Base-by-base conservation (phyloP, 805 yeast species). In the Spathaspora gorwiae region DNA sequence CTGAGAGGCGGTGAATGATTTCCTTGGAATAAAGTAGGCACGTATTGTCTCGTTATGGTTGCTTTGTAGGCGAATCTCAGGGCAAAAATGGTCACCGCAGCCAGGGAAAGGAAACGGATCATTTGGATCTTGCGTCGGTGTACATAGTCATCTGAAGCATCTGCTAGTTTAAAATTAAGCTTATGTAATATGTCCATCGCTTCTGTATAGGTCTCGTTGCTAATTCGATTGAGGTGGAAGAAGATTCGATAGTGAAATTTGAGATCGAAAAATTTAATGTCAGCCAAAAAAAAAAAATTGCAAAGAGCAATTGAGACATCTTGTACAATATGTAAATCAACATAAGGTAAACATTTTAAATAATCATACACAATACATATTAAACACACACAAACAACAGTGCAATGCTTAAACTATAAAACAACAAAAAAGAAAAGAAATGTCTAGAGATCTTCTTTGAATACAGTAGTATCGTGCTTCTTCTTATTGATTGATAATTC, bases 1-100 rank as follows among this genome's bases (percentile, higher is more conserved):
- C n/a, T n/a, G n/a, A 81, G 73, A 5, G 96, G 96, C 2, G 95
- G 95, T 46, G 80, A 76, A 56, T 89, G 92, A 64, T 90, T 90
- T 11, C 90, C 88, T 55, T 87, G 90, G 64, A 87, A 90, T 55
- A 82, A 72, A 37, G 75, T 76, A 7, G 97, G 97, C 6, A 80
- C 68, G 64, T 79, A 89, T 63, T 84, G 82, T 54, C 96, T 75
- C 19, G 83, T 68, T 33, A 80, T 70, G 3, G 92, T 83, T 14
- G 94, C 85, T 56, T 86, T 76, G 61, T 82, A 81, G n/a, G 95
- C 90, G 40, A 84, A 61, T 53, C 92, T 72, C 9, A 94, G 80
- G 9, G 89, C 81, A 43, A 82, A 64, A 37, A 90, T 75, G 0
- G 96, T 83, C 24, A 81, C 70, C 1, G 84, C 77, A 0, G 95